Percentiles rank a stretch among this genome's conserved stretches.
phyloP scores from a whole-genome alignment of 208 protist genomes.

The Leishmania tropica region DNA sequence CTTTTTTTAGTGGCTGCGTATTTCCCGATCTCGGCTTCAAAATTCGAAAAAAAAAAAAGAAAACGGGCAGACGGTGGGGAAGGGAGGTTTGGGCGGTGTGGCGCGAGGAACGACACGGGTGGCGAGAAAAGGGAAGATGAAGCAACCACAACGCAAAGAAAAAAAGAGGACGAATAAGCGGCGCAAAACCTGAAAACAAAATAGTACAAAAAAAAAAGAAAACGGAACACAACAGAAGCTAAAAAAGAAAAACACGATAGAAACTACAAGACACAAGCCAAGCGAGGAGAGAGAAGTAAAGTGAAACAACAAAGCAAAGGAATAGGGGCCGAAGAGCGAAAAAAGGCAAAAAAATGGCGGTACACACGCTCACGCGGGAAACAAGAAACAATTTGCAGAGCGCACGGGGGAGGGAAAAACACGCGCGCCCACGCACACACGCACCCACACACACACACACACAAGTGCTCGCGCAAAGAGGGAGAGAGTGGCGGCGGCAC shows the following conservation, averaged over 20 bases:
- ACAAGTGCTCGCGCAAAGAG: not conserved
- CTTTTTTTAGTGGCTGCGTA: too few relatives aligned
- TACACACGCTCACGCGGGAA: not conserved
- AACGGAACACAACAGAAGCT: not conserved
- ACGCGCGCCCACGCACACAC: not conserved
- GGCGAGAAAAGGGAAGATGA: not conserved
- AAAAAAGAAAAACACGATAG: not conserved
- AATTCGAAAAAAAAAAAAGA: too few relatives aligned
- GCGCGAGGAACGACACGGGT: not conserved
- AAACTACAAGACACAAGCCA: not conserved
- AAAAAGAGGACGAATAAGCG: too few relatives aligned
- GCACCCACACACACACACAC: not conserved
- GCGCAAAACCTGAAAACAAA: too few relatives aligned
- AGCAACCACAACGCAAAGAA: too few relatives aligned
- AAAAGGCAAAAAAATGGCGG: not conserved
- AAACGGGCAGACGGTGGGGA: too few relatives aligned
- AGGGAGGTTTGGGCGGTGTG: too few relatives aligned
- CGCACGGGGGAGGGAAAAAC: not conserved
- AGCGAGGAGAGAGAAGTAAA: not conserved
- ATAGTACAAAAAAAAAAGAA: not conserved
- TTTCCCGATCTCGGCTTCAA: too few relatives aligned
- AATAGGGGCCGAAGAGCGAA: not conserved
- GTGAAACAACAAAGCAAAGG: not conserved
- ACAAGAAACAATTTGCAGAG: not conserved
- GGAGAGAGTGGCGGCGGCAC: not conserved